A percentile compares a stretch with the other conserved stretches of the same genome.
These are phyloP conservation scores for Erysimum pusillum DNA, from an alignment of 441 rosid genomes.

Conservation along the genomic window DNA sequence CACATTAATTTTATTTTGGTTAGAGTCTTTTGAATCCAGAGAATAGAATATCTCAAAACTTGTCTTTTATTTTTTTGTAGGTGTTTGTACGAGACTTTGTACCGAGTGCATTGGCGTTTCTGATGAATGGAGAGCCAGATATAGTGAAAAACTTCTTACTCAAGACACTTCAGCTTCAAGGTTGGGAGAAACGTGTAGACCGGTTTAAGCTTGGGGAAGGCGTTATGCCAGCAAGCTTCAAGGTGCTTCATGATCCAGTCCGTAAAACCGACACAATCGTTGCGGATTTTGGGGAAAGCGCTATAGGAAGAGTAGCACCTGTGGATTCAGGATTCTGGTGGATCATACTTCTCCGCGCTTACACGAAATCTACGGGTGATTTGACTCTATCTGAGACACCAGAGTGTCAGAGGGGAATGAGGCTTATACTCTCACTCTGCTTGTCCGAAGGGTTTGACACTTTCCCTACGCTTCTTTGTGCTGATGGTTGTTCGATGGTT, in stretches of 20 bases:
- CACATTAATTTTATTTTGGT: background rate
- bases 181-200: constrained; percentile 90
- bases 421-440: constrained; percentile 79
- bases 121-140: constrained; percentile 95
- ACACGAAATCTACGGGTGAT: constrained; percentile 93
- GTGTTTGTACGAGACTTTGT: constrained; percentile 94
- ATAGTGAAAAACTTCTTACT: constrained; percentile 91
- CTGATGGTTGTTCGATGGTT: constrained; percentile 95
- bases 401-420: constrained; percentile 91
- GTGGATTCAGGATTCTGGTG: constrained; percentile 99
- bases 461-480: constrained; percentile 90
- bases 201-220: constrained; percentile 96
- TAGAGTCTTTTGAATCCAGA: background rate
- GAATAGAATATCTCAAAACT: background rate
- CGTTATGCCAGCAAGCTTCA: constrained; percentile 95
- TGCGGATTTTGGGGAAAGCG: constrained; percentile 95
- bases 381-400: constrained; percentile 76
- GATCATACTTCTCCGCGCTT: constrained; percentile 97
- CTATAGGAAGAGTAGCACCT: constrained; percentile 97
- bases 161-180: constrained; percentile 89
- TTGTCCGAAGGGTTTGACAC: constrained; percentile 95
- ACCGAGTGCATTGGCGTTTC: constrained; percentile 93
- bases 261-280: constrained; percentile 74
- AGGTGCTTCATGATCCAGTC: constrained; percentile 85
- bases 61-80: constrained; percentile 41